phyloP scores from a whole-genome alignment of 164 flowering plant genomes.

The Annona squamosa region DNA sequence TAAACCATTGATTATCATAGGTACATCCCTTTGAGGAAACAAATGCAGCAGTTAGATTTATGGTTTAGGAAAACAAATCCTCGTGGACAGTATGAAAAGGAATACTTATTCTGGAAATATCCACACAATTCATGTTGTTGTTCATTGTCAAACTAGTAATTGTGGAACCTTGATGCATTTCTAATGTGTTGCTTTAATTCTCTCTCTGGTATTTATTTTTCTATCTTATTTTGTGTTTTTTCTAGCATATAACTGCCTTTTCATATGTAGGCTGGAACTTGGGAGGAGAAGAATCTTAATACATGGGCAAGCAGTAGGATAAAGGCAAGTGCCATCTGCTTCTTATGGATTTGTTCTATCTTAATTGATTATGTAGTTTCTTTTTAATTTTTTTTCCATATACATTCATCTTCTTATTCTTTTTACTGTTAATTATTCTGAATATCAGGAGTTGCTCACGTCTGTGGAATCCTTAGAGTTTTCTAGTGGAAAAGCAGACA shows the following conservation, averaged over 20 bases:
- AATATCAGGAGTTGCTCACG: constrained; percentile 63
- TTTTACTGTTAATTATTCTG: not conserved
- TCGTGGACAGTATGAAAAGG: no score
- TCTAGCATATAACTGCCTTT: not conserved
- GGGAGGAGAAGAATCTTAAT: constrained; percentile 93
- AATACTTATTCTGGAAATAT: no score
- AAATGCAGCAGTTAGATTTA: no score
- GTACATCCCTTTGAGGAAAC: no score
- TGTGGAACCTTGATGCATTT: not conserved
- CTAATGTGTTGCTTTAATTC: not conserved
- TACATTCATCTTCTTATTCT: not conserved
- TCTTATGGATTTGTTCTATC: not conserved
- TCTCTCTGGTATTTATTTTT: not conserved
- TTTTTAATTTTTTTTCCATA: not conserved
- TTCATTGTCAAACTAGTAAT: no score
- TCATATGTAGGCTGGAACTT: constrained; percentile 76
- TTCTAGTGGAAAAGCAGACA: constrained; percentile 69
- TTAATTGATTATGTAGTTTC: not conserved
- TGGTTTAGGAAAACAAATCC: no score
- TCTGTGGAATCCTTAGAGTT: constrained; percentile 59
- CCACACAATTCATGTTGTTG: no score
- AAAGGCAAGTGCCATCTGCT: constrained; percentile 41
- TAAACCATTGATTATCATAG: no score
- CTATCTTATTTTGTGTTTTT: not conserved
- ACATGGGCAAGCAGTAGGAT: constrained; percentile 78